Percentiles rank a stretch among this genome's conserved stretches.
These are phyloP conservation scores for Anaeramoeba ignava DNA, from an alignment of 78 protist genomes.

Conservation along the genomic window DNA sequence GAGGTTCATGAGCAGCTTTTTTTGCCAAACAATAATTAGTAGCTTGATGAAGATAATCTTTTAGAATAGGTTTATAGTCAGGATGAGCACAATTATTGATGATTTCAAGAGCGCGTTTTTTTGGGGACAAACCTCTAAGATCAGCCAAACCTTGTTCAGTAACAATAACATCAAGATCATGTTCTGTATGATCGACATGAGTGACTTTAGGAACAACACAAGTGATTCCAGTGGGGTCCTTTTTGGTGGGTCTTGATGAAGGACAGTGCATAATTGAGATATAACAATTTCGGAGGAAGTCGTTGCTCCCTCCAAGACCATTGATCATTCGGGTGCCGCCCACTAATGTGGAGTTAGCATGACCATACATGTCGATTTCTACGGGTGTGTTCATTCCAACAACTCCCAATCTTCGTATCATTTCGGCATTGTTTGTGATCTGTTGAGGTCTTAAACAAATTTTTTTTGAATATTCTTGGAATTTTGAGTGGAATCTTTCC, in stretches of 20 bases:
- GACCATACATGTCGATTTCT: slow-evolving; percentile 60
- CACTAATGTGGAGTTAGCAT: slow-evolving; percentile 42
- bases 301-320: slow-evolving; percentile 67
- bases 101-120: slow-evolving; percentile 13
- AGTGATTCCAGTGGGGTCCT: slow-evolving; percentile 14
- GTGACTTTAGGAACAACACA: slow-evolving; percentile 23
- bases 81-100: slow-evolving; percentile 26
- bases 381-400: slow-evolving; percentile 56
- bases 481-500: slow-evolving; percentile 34
- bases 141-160: slow-evolving; percentile 27
- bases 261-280: slow-evolving; percentile 51
- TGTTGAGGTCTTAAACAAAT: slow-evolving; percentile 41
- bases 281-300: slow-evolving; percentile 41
- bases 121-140: slow-evolving; percentile 12
- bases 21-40: no score
- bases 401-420: slow-evolving; percentile 38
- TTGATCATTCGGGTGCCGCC: slow-evolving; percentile 44
- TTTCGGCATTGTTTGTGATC: slow-evolving; percentile 44
- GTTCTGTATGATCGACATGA: slow-evolving; percentile 20
- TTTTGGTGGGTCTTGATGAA: slow-evolving; percentile 41
- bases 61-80: neutral
- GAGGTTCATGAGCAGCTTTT: no score
- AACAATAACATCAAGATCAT: slow-evolving; percentile 10
- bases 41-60: no score
- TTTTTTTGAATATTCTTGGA: slow-evolving; percentile 35